Base-by-base conservation (phyloP, 768 basidiomycete genomes). In the Auricularia cornea region DNA sequence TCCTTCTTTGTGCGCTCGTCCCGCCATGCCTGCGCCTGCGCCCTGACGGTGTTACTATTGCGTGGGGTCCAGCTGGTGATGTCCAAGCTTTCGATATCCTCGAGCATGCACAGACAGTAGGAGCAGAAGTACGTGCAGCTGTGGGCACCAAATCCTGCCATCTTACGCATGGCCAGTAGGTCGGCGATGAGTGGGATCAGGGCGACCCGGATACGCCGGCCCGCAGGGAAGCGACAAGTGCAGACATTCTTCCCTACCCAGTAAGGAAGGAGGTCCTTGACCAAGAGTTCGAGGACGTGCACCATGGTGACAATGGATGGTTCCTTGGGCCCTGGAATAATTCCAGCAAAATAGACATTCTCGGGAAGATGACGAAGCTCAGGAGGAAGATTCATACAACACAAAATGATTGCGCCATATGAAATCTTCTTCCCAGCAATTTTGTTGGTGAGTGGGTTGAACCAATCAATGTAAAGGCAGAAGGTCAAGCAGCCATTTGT, bases 341-440 rank as follows among this genome's bases (percentile, higher is more conserved):
- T 66, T 0, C 74, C 77, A 1, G 72, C 77, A 0, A 81, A 68
- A 63, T 71, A 80, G 67, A 81, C 73, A 62, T 81, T 80, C 64
- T 79, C 72, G 0, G 67, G 66, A 10, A 73, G 71, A 63, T 77
- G 79, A 2, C 71, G 66, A 1, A 76, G 62, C 16, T 76, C 66
- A 0, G 70, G 70, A 0, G 78, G 78, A 0, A 79, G 69, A 65
- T 79, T 79, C 6, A 77, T 60, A 62, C 72, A 76, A 8, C 70
- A 68, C 56, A 78, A 62, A 20, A 70, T 73, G 3, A 80, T 70
- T 2, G 67, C 67, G 2, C 73, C 72, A n/a, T n/a, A n/a, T n/a
- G n/a, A n/a, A n/a, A n/a, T n/a, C n/a, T n/a, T n/a, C n/a, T n/a
- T n/a, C n/a, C n/a, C n/a, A n/a, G n/a, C n/a, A n/a, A n/a, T n/a